phyloP scores from a whole-genome alignment of 1,139 yeast genomes.

The Hanseniaspora sp. region DNA sequence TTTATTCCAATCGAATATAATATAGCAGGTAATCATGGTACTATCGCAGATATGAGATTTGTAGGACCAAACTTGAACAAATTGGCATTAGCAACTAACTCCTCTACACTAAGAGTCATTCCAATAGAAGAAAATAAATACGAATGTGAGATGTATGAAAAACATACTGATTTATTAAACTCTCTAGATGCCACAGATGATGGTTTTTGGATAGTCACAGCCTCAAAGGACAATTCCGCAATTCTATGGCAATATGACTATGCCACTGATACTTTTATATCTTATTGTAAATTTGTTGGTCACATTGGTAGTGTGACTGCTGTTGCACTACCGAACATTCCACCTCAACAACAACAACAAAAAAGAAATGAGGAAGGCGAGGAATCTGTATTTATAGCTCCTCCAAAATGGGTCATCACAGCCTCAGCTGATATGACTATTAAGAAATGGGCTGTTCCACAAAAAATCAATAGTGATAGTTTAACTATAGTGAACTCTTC shows the following conservation, averaged over 20 bases:
- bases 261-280: constrained; percentile 35
- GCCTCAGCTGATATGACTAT: constrained; percentile 85
- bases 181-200: constrained; percentile 65
- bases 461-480: constrained; percentile 14
- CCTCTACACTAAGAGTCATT: constrained; percentile 76
- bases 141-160: constrained; percentile 57
- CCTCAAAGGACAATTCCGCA: constrained; percentile 82
- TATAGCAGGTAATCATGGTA: constrained; percentile 91
- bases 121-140: constrained; percentile 36
- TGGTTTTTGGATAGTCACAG: constrained; percentile 84
- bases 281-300: constrained; percentile 60
- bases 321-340: constrained; percentile 57
- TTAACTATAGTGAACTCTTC: constrained; percentile 37
- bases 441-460: constrained; percentile 75
- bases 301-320: constrained; percentile 85
- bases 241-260: constrained; percentile 63
- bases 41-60: constrained; percentile 75
- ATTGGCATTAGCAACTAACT: constrained; percentile 82
- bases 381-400: constrained; percentile 19
- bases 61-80: constrained; percentile 50
- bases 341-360: constrained; percentile 26
- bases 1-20: constrained; percentile 39
- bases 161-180: constrained; percentile 77
- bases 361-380: constrained; percentile 13
- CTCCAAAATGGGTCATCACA: constrained; percentile 67